phyloP scores from a whole-genome alignment of 768 basidiomycete genomes.

The Chalciporus pseudorubinellus region DNA sequence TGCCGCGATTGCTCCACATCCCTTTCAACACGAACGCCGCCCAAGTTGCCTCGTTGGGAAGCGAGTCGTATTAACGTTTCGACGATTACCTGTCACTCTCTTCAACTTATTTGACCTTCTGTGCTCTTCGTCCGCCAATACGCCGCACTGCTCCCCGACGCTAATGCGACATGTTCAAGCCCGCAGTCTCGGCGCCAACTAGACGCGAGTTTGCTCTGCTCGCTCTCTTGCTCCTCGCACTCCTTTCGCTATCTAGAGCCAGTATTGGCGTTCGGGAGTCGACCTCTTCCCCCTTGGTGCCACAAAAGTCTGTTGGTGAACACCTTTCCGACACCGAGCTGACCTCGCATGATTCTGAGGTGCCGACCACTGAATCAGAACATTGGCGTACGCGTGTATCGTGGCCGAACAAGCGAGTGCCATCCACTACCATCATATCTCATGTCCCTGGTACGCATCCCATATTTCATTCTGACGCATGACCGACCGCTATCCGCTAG shows the following conservation, averaged over 20 bases:
- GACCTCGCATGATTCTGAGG: constrained; percentile 5
- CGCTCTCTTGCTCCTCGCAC: constrained; percentile 43
- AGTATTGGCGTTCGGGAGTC: constrained; percentile 8
- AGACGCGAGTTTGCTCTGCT: constrained; percentile 55
- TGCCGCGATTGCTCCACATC: too few species aligned
- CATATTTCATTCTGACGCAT: background rate
- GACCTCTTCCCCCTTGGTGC: constrained; percentile 2
- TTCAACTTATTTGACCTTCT: too few species aligned
- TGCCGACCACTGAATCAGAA: constrained; percentile 18
- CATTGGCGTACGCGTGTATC: constrained; percentile 35
- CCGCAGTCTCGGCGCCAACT: constrained; percentile 42
- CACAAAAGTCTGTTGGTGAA: constrained; percentile 8
- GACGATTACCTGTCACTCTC: too few species aligned
- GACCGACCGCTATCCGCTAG: constrained; percentile 35
- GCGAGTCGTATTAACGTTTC: too few species aligned
- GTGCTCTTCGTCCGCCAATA: too few species aligned
- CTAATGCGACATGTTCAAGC: constrained; percentile 19
- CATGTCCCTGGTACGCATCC: constrained; percentile 65
- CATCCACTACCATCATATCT: constrained; percentile 63
- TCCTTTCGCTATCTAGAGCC: constrained; percentile 44
- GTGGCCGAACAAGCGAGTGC: constrained; percentile 41
- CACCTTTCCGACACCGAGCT: background rate
- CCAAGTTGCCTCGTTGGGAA: too few species aligned
- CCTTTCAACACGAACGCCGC: too few species aligned
- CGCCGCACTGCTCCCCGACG: too few species aligned